Evolutionary conservation across 176 grass and related monocot genomes (phyloP), one percentile per base, ranked within the genome.

Genomic region (Phyllostachys edulis): DNA sequence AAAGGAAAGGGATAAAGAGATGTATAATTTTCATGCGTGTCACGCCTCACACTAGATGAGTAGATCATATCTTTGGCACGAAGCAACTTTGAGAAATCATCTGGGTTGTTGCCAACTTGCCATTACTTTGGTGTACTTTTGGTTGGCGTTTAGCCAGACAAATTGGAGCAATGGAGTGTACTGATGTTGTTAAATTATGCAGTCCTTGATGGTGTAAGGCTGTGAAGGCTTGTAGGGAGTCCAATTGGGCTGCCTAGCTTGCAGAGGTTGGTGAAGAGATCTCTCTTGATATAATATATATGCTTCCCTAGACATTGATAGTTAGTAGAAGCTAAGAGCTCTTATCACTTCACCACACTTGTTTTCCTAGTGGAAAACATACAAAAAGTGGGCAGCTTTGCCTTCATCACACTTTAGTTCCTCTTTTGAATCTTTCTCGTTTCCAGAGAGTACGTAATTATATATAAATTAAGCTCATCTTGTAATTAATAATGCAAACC

Each of bases 141-240:
- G 77, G 89, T 76, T 87, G 89, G 72, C 78, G 34, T 82, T 91
- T 73, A 14, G 69, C 38, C 45, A 41, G 92, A 94, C 92, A 94
- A 59, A 85, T 75, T 76, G 78, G 37, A 72, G 67, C 81, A 57
- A 81, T 38, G 61, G 67, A 47, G 85, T 68, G 84, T 88, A 82
- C 92, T 80, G 62, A 32, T 41, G 63, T 27, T 13, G 38, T 67
- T 78, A 92, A 78, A 82, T 57, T 72, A 73, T 20, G 75, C 15
- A 18, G 52, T 38, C 45, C 75, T 69, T 71, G 47, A 49, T 86
- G 9, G 12, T 77, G 23, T 17, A 57, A 61, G 73, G 26, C 69
- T 79, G 0, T 36, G 52, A 6, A 46, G 11, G 10, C 21, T 46
- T 15, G 86, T 72, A 79, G 75, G 69, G 54, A 42, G 38, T 64